Evolutionary conservation across 176 grass and related monocot species (phyloP), one percentile per base, ranked within the genome.

Genomic region (Paspalum notatum): DNA sequence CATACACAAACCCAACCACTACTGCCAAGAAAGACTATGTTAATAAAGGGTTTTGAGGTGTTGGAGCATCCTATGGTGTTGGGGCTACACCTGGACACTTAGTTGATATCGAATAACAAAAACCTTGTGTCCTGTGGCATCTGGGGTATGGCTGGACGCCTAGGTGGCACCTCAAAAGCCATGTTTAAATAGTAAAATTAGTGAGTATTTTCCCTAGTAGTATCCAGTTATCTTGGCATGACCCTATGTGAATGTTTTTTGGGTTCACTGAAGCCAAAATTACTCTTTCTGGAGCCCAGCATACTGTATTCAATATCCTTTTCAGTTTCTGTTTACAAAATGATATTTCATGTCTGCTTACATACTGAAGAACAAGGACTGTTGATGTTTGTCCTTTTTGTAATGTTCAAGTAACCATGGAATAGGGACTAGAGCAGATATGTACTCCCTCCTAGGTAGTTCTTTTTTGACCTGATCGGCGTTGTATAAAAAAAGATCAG

Each of bases 321-420:
- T 60, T 47, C 11, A 8, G 32, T 40, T 84, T 46, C 18, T 20
- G 26, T 78, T 70, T 78, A 75, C 60, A 14, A 44, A 32, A 13
- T 66, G 50, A 6, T 14, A 3, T 52, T 52, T 66, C 18, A 12
- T 58, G 57, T 48, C 41, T 69, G 21, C 1, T 16, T 38, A 49
- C 20, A 45, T 71, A 53, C n/a, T 25, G n/a, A 75, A 65, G 22
- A 75, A 21, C 51, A 55, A 49, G 46, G 74, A 66, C 0, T 55
- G 13, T 9, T 39, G 4, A 8, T 71, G 20, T n/a, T 32, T 48
- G 9, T 24, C 16, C 55, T 78, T 0, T 53, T 17, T 66, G 22
- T 32, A 60, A 3, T 46, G 24, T 80, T 66, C 46, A 13, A 63
- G 46, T 42, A 17, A 15, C 22, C 56, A 77, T 48, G 43, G 4